Base-by-base conservation (phyloP, 2,329 filamentous ascomycete genomes). In the Fusarium verticillioides region DNA sequence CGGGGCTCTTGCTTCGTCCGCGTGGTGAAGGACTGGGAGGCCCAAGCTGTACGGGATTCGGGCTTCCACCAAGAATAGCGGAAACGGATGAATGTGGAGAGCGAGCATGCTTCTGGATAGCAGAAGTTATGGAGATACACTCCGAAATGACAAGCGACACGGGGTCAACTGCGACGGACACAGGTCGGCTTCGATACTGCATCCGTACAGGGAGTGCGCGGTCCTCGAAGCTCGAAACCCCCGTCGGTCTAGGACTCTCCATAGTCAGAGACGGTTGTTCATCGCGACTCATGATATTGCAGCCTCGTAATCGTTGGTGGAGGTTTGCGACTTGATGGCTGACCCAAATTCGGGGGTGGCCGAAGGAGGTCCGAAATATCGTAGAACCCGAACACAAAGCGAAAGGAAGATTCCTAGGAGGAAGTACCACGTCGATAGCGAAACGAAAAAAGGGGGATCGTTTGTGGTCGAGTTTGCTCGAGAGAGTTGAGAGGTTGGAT, bases 121-220 rank as follows among this genome's bases (percentile, higher is more conserved):
- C 95, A 71, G 96, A 98, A 19, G 96, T 98, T 84, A 99, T 96
- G 50, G 95, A 96, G 81, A 98, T 98, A 83, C 96, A 99, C 91
- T 99, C 96, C 83, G 96, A 97, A 72, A 97, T 97, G 74, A 99
- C 95, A 78, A 99, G 87, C 54, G 95, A 95, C 64, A 97, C 92
- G 4, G 95, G 95, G 79, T 97, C 94, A 75, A 97, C 93, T 47
- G 95, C 94, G 71, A 97, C 94, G 39, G 93, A 90, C 37, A 95
- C 87, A 11, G 88, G 88, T 23, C 88, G 87, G 77, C 86, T 90
- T 77, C 88, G 85, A 77, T 90, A 90, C 75, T 89, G 86, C 84
- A 89, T 89, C 72, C 87, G 83, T 70, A 82, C 85, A 34, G 79
- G 75, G 37, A 83, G 81, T 56, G 60, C 72, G 62, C 73, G 77